These are phyloP conservation scores for Hylodesmum podocarpum DNA, from an alignment of 306 rosid genomes.

Conservation along the genomic window DNA sequence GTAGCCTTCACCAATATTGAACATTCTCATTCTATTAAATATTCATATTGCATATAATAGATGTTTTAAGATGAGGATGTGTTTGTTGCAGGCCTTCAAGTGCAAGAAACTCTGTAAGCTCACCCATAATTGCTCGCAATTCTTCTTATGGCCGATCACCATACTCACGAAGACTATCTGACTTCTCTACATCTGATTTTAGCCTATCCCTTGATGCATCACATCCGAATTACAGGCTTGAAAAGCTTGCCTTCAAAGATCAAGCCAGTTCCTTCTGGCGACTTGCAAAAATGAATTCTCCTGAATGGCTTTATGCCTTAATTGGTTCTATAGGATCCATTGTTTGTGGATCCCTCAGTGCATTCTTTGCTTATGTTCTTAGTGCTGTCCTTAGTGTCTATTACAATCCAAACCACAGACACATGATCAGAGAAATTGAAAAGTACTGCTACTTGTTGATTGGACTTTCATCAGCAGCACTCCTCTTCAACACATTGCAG, in stretches of 20 bases:
- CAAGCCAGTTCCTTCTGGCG: constrained; percentile 97
- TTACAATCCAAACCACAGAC: constrained; percentile 67
- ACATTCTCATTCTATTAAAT: not conserved
- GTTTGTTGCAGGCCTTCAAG: constrained; percentile 73
- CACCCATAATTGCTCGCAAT: constrained; percentile 86
- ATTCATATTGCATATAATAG: not conserved
- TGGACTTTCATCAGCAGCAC: constrained; percentile 92
- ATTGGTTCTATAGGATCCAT: constrained; percentile 82
- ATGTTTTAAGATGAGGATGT: not conserved
- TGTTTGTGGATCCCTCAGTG: constrained; percentile 85
- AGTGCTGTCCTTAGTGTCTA: constrained; percentile 91
- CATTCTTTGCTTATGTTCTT: constrained; percentile 89
- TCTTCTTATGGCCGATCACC: constrained; percentile 96
- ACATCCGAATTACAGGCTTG: constrained; percentile 64
- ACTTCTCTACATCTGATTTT: constrained; percentile 91
- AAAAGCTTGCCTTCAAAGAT: constrained; percentile 84
- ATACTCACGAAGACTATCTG: constrained; percentile 84
- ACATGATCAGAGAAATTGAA: constrained; percentile 72
- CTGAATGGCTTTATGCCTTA: constrained; percentile 84
- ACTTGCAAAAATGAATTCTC: constrained; percentile 90
- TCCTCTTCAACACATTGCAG: constrained; percentile 87
- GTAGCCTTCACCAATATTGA: constrained; percentile 41
- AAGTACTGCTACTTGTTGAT: constrained; percentile 87
- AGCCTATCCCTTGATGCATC: constrained; percentile 79
- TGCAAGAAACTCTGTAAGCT: constrained; percentile 96